Evolutionary conservation across 2,329 filamentous ascomycete species (phyloP), one percentile per base, ranked within the genome.

Genomic region (Epichloe gansuensis): DNA sequence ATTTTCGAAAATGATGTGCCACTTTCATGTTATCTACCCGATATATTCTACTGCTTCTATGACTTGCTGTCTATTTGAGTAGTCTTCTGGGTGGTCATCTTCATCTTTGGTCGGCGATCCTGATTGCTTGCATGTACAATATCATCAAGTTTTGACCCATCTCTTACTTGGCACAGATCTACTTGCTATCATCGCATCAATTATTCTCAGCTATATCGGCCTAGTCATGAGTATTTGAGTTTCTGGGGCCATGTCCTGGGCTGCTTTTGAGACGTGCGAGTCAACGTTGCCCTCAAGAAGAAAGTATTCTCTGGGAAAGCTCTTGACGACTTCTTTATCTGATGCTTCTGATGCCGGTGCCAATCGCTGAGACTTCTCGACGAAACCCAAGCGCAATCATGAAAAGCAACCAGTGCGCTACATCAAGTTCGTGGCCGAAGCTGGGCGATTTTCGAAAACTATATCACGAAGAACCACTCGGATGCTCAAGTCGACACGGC

Each of bases 391-490:
- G 43, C 17, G 42, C 11, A 25, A 23, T 35, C 4, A 34, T 41
- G n/a, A n/a, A 47, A 17, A 13, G 13, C 3, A 4, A 13, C 21
- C 12, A 37, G 28, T 13, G 25, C 12, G 25, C 25, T 21, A 17
- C 28, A 13, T n/a, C 42, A 34, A 17, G 43, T 11, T 37, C 37
- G 5, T 45, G 46, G 25, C 48, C 51, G 11, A 53, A 48, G 54
- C 45, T 55, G n/a, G 54, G 54, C 31, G 54, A 55, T 34, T 53
- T 55, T 15, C 47, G 48, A 34, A 49, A 43, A 35, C 25, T 50
- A 34, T 52, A 52, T 31, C 17, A 28, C 31, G 37, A 42, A 25
- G 11, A 34, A 21, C 12, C 23, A 17, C 34, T 12, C 42, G 31
- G 34, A 38, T 45, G 23, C 42, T 38, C 42, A 8, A 37, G 34